Base-by-base conservation (phyloP, 2,329 filamentous ascomycete species). In the Venturia pyrina region DNA sequence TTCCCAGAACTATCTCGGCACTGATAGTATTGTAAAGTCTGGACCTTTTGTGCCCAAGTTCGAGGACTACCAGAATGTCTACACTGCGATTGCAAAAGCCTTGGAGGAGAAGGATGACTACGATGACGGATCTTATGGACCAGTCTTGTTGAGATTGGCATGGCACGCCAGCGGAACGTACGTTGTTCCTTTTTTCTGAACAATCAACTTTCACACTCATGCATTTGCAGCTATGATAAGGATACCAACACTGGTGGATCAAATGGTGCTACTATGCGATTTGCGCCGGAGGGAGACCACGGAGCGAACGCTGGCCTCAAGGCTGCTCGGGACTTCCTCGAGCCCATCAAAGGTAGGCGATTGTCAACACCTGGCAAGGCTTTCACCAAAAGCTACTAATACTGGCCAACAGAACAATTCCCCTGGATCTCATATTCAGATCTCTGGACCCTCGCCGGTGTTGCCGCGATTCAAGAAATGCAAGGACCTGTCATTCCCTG, bases 361-460 rank as follows among this genome's bases (percentile, higher is more conserved):
- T 77, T 15, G 24, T 50, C 34, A 34, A 60, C 28, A 59, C 56
- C 34, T 32, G 24, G 44, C 48, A 56, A 43, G n/a, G 1, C 24
- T 21, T 15, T 34, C 44, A 62, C 67, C 72, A 67, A 73, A 68
- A 37, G 32, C 67, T 59, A 46, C 48, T 59, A n/a, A 59, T 17
- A 59, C 19, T 5, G 11, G 7, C 24, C 11, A 13, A 69, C 70
- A 85, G 85, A 83, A 71, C 87, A 93, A 79, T 93, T 91, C 85
- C 93, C 93, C 63, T 98, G 93, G 95, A 96, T 98, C 79, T 84
- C 85, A 68, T 96, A 97, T 85, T 96, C 92, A 17, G 93, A 99
- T 76, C 88, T 99, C 71, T 98, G 93, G 95, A 98, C 95, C 68
- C 87, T 99, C 66, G 88, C 80, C 64, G 95, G 91, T 74, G 87